A percentile compares a stretch with the other conserved stretches of the same genome.
phyloP scores from a whole-genome alignment of 1,284 basidiomycete genomes.

The Cystobasidium sp. region DNA sequence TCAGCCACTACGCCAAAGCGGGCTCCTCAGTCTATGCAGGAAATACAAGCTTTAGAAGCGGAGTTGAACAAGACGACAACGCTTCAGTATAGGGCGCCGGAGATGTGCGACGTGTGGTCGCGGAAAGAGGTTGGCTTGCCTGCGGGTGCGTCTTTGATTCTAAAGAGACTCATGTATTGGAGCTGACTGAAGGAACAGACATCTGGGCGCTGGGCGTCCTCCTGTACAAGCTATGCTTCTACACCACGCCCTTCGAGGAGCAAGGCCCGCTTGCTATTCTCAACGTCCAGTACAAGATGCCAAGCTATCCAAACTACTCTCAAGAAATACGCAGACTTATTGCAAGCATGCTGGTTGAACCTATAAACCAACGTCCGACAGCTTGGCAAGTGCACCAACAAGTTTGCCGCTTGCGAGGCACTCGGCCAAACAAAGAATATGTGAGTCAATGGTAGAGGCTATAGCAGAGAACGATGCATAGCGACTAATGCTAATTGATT shows the following conservation, averaged over 20 bases:
- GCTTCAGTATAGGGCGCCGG: slow-evolving; percentile 72
- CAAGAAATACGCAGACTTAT: slow-evolving; percentile 82
- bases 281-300: slow-evolving; percentile 93
- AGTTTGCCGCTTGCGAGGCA: slow-evolving; percentile 52
- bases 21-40: slow-evolving; percentile 73
- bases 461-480: not conserved
- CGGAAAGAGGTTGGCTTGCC: slow-evolving; percentile 85
- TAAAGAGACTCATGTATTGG: not conserved
- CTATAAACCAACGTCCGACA: slow-evolving; percentile 49
- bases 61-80: slow-evolving; percentile 71
- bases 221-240: slow-evolving; percentile 88
- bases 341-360: slow-evolving; percentile 62
- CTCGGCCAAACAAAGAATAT: slow-evolving; percentile 45
- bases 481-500: not conserved
- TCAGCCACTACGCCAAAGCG: slow-evolving; percentile 79
- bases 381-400: slow-evolving; percentile 55
- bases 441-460: slow-evolving; percentile 19
- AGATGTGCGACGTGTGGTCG: slow-evolving; percentile 93
- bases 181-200: slow-evolving; percentile 58
- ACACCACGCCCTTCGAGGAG: slow-evolving; percentile 92
- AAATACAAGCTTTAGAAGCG: slow-evolving; percentile 82
- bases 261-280: slow-evolving; percentile 94
- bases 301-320: slow-evolving; percentile 91
- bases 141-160: slow-evolving; percentile 62
- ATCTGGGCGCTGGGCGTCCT: slow-evolving; percentile 78